Conservation (phyloP, 805 yeast genomes). For the Hanseniaspora valbyensis region DNA sequence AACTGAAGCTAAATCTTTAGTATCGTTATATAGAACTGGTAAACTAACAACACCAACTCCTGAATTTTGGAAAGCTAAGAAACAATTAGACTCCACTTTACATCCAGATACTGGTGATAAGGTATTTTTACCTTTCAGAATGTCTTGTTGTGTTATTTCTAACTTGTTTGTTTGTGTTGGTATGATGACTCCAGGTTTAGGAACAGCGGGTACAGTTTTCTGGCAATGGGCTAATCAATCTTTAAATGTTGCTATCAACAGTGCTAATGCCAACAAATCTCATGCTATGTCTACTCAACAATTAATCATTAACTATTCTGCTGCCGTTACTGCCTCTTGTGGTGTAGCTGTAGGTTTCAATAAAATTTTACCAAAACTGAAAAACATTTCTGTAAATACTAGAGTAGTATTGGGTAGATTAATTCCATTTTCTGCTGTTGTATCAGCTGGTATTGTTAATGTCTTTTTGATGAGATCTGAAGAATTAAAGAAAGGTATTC, state of each 20-base stretch:
- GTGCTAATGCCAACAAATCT: slow-evolving; percentile 90
- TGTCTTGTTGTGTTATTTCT: slow-evolving; percentile 91
- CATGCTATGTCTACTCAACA: slow-evolving; percentile 78
- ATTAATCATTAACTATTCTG: slow-evolving; percentile 61
- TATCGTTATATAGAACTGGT: slow-evolving; percentile 68
- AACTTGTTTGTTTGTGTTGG: slow-evolving; percentile 93
- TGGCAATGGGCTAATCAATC: slow-evolving; percentile 99
- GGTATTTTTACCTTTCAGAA: slow-evolving; percentile 84
- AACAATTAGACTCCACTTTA: slow-evolving; percentile 75
- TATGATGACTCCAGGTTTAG: slow-evolving; percentile 90
- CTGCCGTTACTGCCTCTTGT: slow-evolving; percentile 92
- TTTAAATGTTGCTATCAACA: slow-evolving; percentile 89
- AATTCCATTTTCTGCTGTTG: slow-evolving; percentile 98
- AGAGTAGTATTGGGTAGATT: slow-evolving; percentile 66
- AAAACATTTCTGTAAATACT: slow-evolving; percentile 56
- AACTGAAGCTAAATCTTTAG: slow-evolving; percentile 47
- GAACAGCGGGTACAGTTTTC: slow-evolving; percentile 80
- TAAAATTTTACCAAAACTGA: slow-evolving; percentile 77
- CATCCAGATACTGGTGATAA: slow-evolving; percentile 97
- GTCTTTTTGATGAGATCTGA: slow-evolving; percentile 95
- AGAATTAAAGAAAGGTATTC: slow-evolving; percentile 77
- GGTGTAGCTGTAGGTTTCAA: slow-evolving; percentile 91
- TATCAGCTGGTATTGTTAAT: slow-evolving; percentile 89
- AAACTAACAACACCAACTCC: slow-evolving; percentile 54
- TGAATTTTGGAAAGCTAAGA: slow-evolving; percentile 80